phyloP scores from a whole-genome alignment of 2,329 filamentous ascomycete genomes.

The Zalaria obscura region DNA sequence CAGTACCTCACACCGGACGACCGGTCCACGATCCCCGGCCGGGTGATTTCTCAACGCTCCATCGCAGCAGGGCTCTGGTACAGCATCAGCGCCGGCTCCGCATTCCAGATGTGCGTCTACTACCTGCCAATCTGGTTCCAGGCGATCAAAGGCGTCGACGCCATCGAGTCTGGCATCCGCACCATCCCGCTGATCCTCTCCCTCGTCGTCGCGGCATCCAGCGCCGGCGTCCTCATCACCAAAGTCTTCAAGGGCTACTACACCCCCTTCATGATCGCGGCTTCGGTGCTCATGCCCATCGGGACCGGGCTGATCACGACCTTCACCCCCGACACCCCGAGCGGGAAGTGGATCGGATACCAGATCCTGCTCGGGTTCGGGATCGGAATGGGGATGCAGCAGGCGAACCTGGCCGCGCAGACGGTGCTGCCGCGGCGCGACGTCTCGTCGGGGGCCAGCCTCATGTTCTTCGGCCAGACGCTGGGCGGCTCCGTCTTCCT shows the following conservation, averaged over 20 bases:
- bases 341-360: conserved; percentile 24
- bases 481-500: conserved; percentile 35
- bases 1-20: conserved; percentile 29
- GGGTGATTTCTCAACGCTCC: conserved; percentile 30
- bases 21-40: conserved; percentile 29
- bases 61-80: conserved; percentile 26
- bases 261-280: conserved; percentile 31
- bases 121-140: conserved; percentile 35
- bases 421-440: conserved; percentile 27
- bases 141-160: conserved; percentile 31
- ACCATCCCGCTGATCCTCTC: conserved; percentile 32
- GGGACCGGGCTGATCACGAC: conserved; percentile 32
- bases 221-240: conserved; percentile 24
- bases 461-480: conserved; percentile 34
- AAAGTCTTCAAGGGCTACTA: conserved; percentile 28
- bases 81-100: conserved; percentile 24
- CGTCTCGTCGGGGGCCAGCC: conserved; percentile 31
- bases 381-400: conserved; percentile 34
- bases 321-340: conserved; percentile 23
- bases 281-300: conserved; percentile 27
- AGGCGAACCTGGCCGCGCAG: conserved; percentile 31
- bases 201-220: conserved; percentile 28
- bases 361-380: conserved; percentile 24
- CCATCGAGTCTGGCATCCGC: conserved; percentile 33
- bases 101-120: conserved; percentile 31